Evolutionary conservation across 2,329 filamentous ascomycete species (phyloP), one percentile per base, ranked within the genome.

Genomic region (Lasiodiplodia citricola): DNA sequence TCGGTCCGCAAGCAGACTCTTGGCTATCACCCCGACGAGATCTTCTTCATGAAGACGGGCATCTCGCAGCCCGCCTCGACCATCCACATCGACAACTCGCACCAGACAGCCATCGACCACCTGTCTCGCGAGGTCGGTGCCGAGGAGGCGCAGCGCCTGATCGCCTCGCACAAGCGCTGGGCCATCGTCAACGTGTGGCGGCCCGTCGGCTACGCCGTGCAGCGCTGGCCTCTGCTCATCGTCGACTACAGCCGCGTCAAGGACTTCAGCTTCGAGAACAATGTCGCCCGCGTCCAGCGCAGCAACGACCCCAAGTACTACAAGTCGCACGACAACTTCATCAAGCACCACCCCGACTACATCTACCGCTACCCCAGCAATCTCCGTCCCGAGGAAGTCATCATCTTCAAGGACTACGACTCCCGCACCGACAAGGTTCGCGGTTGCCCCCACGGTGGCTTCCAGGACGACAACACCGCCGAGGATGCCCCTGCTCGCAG

Each of bases 11-110:
- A 55, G 21, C 52, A 55, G 52, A 55, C 52, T 31, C 52, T 31
- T 2, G 52, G 52, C 14, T 55, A 55, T 23, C 52, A 55, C 52
- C 52, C 52, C 11, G 52, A 55, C 52, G 52, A 55, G 28, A 55
- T 55, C 21, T 55, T 55, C 52, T 55, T 55, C 52, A 55, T 55
- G 52, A 55, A 55, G 52, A 55, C 52, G 21, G 52, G 52, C 52
- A 55, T 55, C 52, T 55, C 52, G 21, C 52, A 55, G 52, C 52
- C 52, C 52, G 52, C 52, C 14, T 55, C 52, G 6, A 55, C 52
- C 11, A 23, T 55, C 21, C 52, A 55, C 52, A 31, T 55, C 52
- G 52, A 55, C 52, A 55, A 55, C 52, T 23, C 21, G 11, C 52
- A 55, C 28, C 21, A 25, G 21, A 55, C 52, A 2, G 52, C 52